A percentile compares a stretch with the other conserved stretches of the same genome.
These are phyloP conservation scores for Lachnellula subtilissima DNA, from an alignment of 2,329 filamentous ascomycete genomes.

Conservation along the genomic window DNA sequence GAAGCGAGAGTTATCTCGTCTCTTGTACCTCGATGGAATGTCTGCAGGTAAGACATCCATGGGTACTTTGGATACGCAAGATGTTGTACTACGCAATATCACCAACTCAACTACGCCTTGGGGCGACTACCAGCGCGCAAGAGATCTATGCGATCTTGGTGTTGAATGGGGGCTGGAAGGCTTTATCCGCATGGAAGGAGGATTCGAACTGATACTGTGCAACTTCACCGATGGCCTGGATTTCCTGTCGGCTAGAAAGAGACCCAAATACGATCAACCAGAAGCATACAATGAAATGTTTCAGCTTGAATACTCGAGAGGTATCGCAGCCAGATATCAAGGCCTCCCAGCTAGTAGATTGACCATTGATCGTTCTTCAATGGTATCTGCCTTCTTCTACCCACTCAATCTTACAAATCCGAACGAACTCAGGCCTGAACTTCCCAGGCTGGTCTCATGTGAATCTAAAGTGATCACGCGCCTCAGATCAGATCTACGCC, in stretches of 20 bases:
- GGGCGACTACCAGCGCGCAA: slow-evolving; percentile 49
- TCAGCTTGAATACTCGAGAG: slow-evolving; percentile 35
- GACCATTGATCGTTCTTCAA: slow-evolving; percentile 26
- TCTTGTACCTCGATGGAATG: slow-evolving; percentile 68
- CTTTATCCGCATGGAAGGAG: slow-evolving; percentile 62
- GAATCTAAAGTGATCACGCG: slow-evolving; percentile 26
- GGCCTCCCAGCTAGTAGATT: slow-evolving; percentile 37
- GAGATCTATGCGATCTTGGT: slow-evolving; percentile 51
- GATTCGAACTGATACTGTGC: slow-evolving; percentile 68
- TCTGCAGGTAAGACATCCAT: slow-evolving; percentile 59
- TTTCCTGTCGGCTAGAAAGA: slow-evolving; percentile 18
- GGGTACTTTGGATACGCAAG: slow-evolving; percentile 65
- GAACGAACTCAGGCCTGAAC: slow-evolving; percentile 9
- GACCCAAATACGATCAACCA: slow-evolving; percentile 6
- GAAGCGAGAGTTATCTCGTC: slow-evolving; percentile 48
- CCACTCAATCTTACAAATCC: slow-evolving; percentile 28
- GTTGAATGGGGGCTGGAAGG: slow-evolving; percentile 56
- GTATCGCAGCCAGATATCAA: slow-evolving; percentile 38
- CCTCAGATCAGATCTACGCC: slow-evolving; percentile 41
- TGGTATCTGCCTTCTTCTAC: slow-evolving; percentile 30
- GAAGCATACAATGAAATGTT: background rate
- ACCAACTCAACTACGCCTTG: slow-evolving; percentile 19
- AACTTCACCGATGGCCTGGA: slow-evolving; percentile 43
- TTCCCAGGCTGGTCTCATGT: slow-evolving; percentile 20
- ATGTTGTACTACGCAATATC: slow-evolving; percentile 46